Percentiles rank a stretch among this genome's conserved stretches.
Conservation (phyloP, 495 filamentous ascomycete genomes). For the Xylaria telfairii region DNA sequence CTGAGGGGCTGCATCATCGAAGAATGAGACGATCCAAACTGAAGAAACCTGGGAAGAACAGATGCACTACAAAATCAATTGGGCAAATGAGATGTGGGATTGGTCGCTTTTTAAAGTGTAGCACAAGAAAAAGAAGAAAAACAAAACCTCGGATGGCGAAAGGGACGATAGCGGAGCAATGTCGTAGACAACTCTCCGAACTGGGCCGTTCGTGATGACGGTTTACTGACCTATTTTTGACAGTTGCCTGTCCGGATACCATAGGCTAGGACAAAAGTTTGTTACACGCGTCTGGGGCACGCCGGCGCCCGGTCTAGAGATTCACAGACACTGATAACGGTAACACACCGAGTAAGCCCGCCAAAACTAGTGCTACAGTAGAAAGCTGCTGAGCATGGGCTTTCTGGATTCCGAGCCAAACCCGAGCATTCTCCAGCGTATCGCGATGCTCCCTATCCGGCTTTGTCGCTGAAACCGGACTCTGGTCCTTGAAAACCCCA, state of each 20-base stretch:
- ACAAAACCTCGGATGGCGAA: neutral
- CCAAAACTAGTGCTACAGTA: neutral
- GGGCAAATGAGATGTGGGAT: neutral
- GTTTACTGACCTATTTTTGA: neutral
- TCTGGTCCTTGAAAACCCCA: neutral
- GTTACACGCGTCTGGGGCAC: neutral
- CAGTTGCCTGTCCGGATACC: neutral
- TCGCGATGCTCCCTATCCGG: neutral
- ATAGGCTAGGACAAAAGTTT: neutral
- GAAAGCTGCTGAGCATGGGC: neutral
- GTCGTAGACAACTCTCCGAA: conserved; percentile 18
- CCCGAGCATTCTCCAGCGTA: conserved; percentile 9
- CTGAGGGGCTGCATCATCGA: conserved; percentile 40
- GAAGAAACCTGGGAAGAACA: neutral
- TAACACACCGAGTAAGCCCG: neutral
- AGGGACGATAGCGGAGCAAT: conserved; percentile 19
- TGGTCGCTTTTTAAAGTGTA: neutral
- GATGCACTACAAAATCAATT: conserved; percentile 14
- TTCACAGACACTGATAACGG: neutral
- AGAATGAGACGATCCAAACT: neutral
- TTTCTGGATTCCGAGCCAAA: conserved; percentile 5
- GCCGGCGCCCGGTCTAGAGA: neutral
- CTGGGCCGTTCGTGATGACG: neutral
- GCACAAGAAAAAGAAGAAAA: neutral
- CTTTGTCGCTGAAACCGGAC: neutral